Base-by-base conservation (phyloP, 73 alveolate genomes). In the Tetrahymena elliotti region DNA sequence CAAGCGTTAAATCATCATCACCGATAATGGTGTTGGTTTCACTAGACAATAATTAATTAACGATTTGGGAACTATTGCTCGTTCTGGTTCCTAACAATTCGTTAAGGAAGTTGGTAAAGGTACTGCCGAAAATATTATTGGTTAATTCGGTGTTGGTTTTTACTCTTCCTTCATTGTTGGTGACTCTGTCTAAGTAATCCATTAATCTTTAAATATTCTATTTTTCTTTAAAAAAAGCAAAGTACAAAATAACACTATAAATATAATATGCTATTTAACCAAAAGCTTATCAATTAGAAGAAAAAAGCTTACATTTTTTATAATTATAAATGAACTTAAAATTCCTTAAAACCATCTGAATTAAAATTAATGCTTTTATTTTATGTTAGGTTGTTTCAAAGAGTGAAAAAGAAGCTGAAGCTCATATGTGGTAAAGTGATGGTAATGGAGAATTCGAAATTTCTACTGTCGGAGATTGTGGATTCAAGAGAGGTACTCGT, bases 111-210 rank as follows among this genome's bases (percentile, higher is more conserved):
- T 95, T 36, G 97, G 97, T 93, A 84, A 93, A 88, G 52, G 84
- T 27, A 35, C 93, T 92, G 93, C 95, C 83, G 99, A 97, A 27
- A 92, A 94, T 27, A 97, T 97, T 52, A 97, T 97, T 94, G 99
- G 99, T 52, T 93, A 97, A 94, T 97, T 97, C 96, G 99, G 99
- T 38, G 99, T 97, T 37, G 99, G 99, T 83, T 97, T 97, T 47
- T 97, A 97, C 92, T 96, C 98, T 3, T 83, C 96, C 20, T 97
- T 97, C 93, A 97, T 97, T 94, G 99, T 97, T 13, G 98, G 97
- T 41, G 98, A 97, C 38, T 93, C 96, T 53, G 99, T 97, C 6
- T 97, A 95, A 83, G 88, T 68, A 68, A 68, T 68, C 11, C 1
- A 1, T 54, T 13, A 68, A 68, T 24, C 1, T n/a, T 68, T 24